A percentile compares a stretch with the other conserved stretches of the same genome.
These are phyloP conservation scores for Rauvolfia tetraphylla DNA, from an alignment of 257 asterid genomes.

Conservation along the genomic window DNA sequence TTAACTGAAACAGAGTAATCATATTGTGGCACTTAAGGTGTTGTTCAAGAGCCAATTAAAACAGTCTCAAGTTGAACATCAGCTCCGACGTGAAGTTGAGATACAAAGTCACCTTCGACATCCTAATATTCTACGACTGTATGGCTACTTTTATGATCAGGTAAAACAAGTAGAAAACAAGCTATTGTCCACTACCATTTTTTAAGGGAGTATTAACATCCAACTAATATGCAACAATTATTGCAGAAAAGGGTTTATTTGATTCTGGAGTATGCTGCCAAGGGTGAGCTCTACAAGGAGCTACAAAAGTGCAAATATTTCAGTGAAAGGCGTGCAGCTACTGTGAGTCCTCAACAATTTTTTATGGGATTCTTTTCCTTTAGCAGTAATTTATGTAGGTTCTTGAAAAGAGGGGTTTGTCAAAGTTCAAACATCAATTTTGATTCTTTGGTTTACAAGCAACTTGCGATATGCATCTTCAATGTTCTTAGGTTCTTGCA, in stretches of 20 bases:
- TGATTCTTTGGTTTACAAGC: neutral
- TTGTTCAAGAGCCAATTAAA: slow-evolving; percentile 82
- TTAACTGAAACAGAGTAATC: slow-evolving; percentile 61
- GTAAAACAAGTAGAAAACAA: too few relatives aligned
- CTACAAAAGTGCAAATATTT: slow-evolving; percentile 78
- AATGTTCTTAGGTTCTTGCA: neutral
- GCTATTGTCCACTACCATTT: slow-evolving; percentile 6
- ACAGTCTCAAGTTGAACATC: slow-evolving; percentile 93
- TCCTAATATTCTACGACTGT: slow-evolving; percentile 84
- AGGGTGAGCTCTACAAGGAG: slow-evolving; percentile 94
- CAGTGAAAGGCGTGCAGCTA: slow-evolving; percentile 87
- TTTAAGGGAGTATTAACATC: neutral
- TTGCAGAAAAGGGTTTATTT: slow-evolving; percentile 88
- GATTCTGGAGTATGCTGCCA: slow-evolving; percentile 89
- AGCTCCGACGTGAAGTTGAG: slow-evolving; percentile 96
- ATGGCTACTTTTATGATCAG: slow-evolving; percentile 94
- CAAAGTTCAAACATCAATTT: neutral
- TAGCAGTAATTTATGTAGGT: slow-evolving; percentile 1
- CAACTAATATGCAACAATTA: slow-evolving; percentile 13
- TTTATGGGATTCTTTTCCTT: neutral
- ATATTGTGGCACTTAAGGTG: slow-evolving; percentile 83
- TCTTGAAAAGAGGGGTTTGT: neutral
- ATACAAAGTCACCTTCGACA: slow-evolving; percentile 95
- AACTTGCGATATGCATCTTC: neutral
- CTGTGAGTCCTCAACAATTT: slow-evolving; percentile 47